Evolutionary conservation across 2,329 filamentous ascomycete genomes (phyloP), one percentile per base, ranked within the genome.

Genomic region (Colletotrichum lupini): DNA sequence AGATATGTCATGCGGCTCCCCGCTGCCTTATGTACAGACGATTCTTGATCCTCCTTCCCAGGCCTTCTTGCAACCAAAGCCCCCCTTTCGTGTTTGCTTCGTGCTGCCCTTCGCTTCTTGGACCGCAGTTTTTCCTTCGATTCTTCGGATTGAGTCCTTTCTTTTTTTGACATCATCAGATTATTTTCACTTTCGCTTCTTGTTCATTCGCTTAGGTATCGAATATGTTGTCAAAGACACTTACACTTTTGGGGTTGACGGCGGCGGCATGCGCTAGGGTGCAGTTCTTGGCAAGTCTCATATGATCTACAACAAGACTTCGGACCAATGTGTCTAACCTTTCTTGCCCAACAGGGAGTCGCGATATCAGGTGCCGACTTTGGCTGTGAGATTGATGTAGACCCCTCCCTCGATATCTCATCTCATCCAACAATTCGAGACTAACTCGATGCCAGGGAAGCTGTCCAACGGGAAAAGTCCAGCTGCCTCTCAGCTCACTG

Each of bases 281-380:
- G 68, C 72, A 74, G 63, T 72, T 74, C 59, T 64, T 74, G 72
- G 72, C 59, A 68, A 74, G 72, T 73, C 42, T 49, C 30, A 22
- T 6, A 26, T 52, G 49, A 58, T 68, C 37, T 59, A 52, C 68
- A 37, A 30, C 62, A 52, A 30, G 26, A 72, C 19, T 68, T 74
- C 61, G 24, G 68, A 74, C 2, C 62, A 49, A 7, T 42, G 14
- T 8, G 7, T 49, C 68, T 72, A 72, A 74, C 16, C 19, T 49
- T 28, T 4, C 1, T 26, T 32, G 6, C 28, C 37, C 16, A 42
- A 4, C 22, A 74, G 72, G 83, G 86, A 57, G 83, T 87, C 8
- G 84, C 85, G 28, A 84, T 87, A 67, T 82, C 85, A 5, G 85
- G 85, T 69, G 85, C 85, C 49, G 86, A 87, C 71, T 86, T 87